Conservation (phyloP, 805 yeast genomes). For the Wickerhamomyces sydowiorum region DNA sequence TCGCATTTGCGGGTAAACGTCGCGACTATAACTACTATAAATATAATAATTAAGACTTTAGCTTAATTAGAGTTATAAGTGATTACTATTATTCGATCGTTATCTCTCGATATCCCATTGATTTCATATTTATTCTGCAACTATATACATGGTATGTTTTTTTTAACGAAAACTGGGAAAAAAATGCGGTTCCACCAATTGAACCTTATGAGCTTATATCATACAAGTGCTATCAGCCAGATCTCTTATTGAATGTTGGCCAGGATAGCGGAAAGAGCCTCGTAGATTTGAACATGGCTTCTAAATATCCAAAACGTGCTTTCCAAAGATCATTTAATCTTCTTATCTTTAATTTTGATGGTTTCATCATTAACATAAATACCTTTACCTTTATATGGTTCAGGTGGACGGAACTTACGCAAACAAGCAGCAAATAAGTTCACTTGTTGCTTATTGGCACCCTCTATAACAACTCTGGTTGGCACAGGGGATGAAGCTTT, state of each 20-base stretch:
- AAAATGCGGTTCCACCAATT: too few species aligned
- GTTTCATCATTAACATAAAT: conserved; percentile 89
- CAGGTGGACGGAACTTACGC: conserved; percentile 89
- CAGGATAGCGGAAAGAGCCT: too few species aligned
- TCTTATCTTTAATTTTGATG: conserved; percentile 83
- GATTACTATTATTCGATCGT: too few species aligned
- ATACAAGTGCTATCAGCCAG: not conserved
- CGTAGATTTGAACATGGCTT: too few species aligned
- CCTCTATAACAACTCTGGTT: conserved; percentile 79
- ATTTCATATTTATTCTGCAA: not conserved
- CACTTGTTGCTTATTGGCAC: conserved; percentile 82
- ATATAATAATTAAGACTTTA: too few species aligned
- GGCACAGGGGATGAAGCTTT: conserved; percentile 77
- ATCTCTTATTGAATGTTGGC: too few species aligned
- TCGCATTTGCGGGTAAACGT: too few species aligned
- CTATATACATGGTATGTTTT: not conserved
- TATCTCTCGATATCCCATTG: not conserved
- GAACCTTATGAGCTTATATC: too few species aligned
- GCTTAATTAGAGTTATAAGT: too few species aligned
- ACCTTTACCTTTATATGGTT: conserved; percentile 98
- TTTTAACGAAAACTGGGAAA: too few species aligned
- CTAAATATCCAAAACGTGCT: not conserved
- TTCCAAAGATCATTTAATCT: conserved; percentile 60
- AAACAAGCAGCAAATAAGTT: conserved; percentile 83
- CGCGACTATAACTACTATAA: too few species aligned